A percentile compares a stretch with the other conserved stretches of the same genome.
Conservation (phyloP, 768 basidiomycete species). For the Lentinula lateritia region DNA sequence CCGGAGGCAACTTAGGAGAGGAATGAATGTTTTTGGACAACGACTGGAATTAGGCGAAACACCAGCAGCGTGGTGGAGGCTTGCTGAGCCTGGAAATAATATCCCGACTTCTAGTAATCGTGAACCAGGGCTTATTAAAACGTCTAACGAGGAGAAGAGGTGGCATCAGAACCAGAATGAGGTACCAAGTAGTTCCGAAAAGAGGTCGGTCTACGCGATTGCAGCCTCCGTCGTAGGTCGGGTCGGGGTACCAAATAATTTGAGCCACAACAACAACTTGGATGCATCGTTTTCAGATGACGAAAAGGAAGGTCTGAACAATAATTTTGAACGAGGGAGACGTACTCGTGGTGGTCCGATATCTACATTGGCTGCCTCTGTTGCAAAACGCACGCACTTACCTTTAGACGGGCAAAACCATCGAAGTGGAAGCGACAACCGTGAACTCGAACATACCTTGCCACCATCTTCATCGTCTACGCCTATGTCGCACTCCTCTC, state of each 20-base stretch:
- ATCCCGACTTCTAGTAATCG: neutral
- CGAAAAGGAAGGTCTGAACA: neutral
- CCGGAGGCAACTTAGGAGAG: neutral
- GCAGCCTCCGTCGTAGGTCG: neutral
- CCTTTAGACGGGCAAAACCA: neutral
- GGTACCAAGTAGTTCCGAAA: neutral
- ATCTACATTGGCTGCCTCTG: neutral
- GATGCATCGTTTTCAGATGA: neutral
- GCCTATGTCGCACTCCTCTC: neutral
- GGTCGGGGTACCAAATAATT: neutral
- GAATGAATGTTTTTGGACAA: slow-evolving; percentile 4
- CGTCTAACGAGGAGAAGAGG: neutral
- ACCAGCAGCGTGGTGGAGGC: neutral
- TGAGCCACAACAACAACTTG: neutral
- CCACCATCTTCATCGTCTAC: neutral
- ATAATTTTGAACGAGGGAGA: neutral
- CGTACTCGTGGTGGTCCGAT: neutral
- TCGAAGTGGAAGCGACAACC: neutral
- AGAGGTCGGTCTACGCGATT: neutral
- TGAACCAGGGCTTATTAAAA: neutral
- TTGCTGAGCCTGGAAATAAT: neutral
- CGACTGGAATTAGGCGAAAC: slow-evolving; percentile 6
- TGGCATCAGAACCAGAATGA: neutral
- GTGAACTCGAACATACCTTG: neutral
- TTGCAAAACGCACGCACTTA: neutral